Evolutionary conservation across 192 early-diverging fungal species (phyloP), one percentile per base, ranked within the genome.

Genomic region (Pilobolus umbonatus): DNA sequence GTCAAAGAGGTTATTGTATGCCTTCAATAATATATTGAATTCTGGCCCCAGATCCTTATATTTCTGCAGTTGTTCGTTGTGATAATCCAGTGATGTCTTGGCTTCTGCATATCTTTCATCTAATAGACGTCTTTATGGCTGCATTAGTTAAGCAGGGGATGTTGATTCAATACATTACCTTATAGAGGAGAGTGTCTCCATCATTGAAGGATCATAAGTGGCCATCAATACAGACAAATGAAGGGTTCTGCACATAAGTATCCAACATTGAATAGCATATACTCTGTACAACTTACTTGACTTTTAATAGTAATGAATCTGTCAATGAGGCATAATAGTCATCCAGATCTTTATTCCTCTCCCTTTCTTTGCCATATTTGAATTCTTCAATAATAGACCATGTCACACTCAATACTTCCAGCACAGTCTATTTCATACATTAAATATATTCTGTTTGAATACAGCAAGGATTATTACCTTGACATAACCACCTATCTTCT

Each of bases 351-450:
- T 8, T 21, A n/a, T 53, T 15, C 29, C 12, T 53, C 12, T 53
- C 31, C 15, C 22, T 34, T 36, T 53, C 51, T 17, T 31, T 28
- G 7, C 17, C 36, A 28, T 32, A 30, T 34, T 30, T 34, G 12
- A 53, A 53, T 19, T 53, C 51, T 35, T 53, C 29, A 19, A 53
- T 53, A 7, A 53, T 32, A 5, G 29, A 53, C 51, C 51, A 53
- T n/a, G 51, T 36, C 17, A 17, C 22, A 19, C 36, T 34, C 34
- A 53, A 22, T 21, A 53, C 31, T 8, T 36, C 29, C 47, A 49
- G 30, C 10, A 49, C 30, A 15, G n/a, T 8, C 26, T 49, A 24
- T 12, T 8, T 14, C 0, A 49, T 30, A n/a, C n/a, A n/a, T n/a
- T n/a, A n/a, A n/a, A n/a, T n/a, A n/a, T n/a, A n/a, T n/a, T n/a